A percentile compares a stretch with the other conserved stretches of the same genome.
Conservation (phyloP, 768 basidiomycete genomes). For the Lentinula detonsa region DNA sequence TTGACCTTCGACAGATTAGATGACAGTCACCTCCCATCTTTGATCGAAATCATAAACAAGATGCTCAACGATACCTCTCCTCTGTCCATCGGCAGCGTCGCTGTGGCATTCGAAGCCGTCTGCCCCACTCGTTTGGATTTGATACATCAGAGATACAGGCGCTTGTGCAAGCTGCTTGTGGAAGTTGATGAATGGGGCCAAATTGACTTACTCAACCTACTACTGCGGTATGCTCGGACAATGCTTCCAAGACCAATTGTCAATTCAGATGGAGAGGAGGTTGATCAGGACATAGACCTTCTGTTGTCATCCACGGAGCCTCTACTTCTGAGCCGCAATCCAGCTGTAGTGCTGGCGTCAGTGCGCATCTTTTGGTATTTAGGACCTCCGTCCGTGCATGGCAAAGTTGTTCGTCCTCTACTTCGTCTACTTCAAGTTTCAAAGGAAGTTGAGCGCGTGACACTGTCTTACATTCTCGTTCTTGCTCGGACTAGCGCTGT, state of each 20-base stretch:
- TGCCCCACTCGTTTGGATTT: conserved; percentile 85
- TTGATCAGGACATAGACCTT: conserved; percentile 76
- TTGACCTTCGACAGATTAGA: conserved; percentile 53
- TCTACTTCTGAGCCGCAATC: conserved; percentile 80
- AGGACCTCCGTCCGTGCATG: conserved; percentile 47
- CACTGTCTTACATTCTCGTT: conserved; percentile 62
- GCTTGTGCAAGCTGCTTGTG: conserved; percentile 75
- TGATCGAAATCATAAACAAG: conserved; percentile 62
- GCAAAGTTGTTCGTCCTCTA: conserved; percentile 63
- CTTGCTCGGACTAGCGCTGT: conserved; percentile 68
- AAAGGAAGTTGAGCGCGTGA: conserved; percentile 70
- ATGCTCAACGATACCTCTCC: conserved; percentile 75
- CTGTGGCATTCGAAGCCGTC: conserved; percentile 81
- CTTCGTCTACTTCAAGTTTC: conserved; percentile 66
- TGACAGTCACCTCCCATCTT: conserved; percentile 57
- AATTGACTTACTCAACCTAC: conserved; percentile 67
- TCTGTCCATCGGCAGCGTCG: conserved; percentile 80
- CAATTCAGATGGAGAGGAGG: conserved; percentile 38
- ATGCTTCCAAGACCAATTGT: conserved; percentile 69
- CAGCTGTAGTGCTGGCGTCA: conserved; percentile 80
- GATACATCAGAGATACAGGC: conserved; percentile 82
- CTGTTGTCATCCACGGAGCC: conserved; percentile 68
- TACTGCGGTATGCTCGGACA: conserved; percentile 75
- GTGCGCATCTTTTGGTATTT: conserved; percentile 71
- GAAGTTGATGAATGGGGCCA: conserved; percentile 99